A percentile compares a stretch with the other conserved stretches of the same genome.
These are phyloP conservation scores for Crithidia thermophila DNA, from an alignment of 208 protist genomes.

Conservation along the genomic window DNA sequence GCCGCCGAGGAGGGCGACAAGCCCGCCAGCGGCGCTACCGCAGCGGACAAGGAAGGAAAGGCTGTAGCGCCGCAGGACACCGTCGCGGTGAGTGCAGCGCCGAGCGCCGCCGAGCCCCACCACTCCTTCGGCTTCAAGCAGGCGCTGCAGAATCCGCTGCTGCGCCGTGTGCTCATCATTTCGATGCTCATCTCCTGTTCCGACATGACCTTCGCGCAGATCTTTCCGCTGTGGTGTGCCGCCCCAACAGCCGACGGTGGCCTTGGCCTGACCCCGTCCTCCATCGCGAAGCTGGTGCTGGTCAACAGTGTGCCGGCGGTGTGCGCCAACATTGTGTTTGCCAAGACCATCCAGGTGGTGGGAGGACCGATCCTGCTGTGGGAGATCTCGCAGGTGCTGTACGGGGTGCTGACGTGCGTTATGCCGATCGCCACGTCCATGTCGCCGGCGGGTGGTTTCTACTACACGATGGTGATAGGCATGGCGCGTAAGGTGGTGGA, in stretches of 20 bases:
- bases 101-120: background rate
- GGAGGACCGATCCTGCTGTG: slow-evolving; percentile 49
- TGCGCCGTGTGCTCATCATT: slow-evolving; percentile 58
- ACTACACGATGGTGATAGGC: slow-evolving; percentile 41
- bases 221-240: slow-evolving; percentile 68
- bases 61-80: background rate
- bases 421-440: slow-evolving; percentile 42
- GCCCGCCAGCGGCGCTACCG: background rate
- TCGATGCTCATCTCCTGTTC: slow-evolving; percentile 67
- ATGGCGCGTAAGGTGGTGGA: slow-evolving; percentile 59
- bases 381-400: slow-evolving; percentile 35
- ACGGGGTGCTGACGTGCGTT: slow-evolving; percentile 33
- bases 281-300: slow-evolving; percentile 51
- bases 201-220: slow-evolving; percentile 66
- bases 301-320: slow-evolving; percentile 50
- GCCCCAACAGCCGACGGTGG: slow-evolving; percentile 35
- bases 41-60: background rate
- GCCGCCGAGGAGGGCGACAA: background rate
- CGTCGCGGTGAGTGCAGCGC: background rate
- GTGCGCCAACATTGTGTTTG: slow-evolving; percentile 60
- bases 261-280: slow-evolving; percentile 28
- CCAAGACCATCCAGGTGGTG: slow-evolving; percentile 23
- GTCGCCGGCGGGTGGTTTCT: slow-evolving; percentile 24
- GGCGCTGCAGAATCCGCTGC: slow-evolving; percentile 42
- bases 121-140: slow-evolving; percentile 63